Evolutionary conservation across 1,284 basidiomycete genomes (phyloP), one percentile per base, ranked within the genome.

Genomic region (Puccinia hordei): DNA sequence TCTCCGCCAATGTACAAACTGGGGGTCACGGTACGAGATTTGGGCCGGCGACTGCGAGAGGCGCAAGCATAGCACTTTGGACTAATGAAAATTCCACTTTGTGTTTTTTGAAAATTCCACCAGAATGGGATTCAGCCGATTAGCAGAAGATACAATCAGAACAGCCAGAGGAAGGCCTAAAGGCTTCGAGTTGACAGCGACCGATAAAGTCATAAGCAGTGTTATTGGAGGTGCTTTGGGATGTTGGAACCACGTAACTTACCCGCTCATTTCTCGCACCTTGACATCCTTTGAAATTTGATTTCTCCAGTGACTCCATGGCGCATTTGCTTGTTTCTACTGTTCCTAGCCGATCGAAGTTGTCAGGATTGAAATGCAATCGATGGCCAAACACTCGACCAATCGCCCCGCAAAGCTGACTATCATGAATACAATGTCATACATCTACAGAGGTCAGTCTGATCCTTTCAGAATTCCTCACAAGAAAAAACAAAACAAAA

Each of bases 291-390:
- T 59, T 33, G 19, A 38, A 22, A 30, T n/a, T 27, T 33, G n/a
- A 41, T 15, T 46, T 68, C 38, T 27, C 46, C 15, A 41, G 5
- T 12, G 51, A 68, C 61, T 77, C 12, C 44, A 13, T 41, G 2
- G 30, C 24, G 19, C 68, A 59, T 33, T 30, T 2, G 6, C 27
- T 44, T 24, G 24, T 24, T 41, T 19, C 17, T 15, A 38, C 51
- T 73, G 17, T 15, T 73, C n/a, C 19, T 51, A 80, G 77, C 77
- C 77, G 17, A 80, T 80, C 30, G 77, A 80, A 61, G 77, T 80
- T 22, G 77, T 80, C 19, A 66, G 77, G n/a, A 69, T 80, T 57
- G 77, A 80, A 49, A 80, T 80, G 77, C 77, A 80, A 73, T 80
- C 77, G 2, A 80, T 80, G 77, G 77, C 69, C 46, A 53, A 80